Evolutionary conservation across 371 early-diverging fungal species (phyloP), one percentile per base, ranked within the genome.

Genomic region (Zychaea mexicana): DNA sequence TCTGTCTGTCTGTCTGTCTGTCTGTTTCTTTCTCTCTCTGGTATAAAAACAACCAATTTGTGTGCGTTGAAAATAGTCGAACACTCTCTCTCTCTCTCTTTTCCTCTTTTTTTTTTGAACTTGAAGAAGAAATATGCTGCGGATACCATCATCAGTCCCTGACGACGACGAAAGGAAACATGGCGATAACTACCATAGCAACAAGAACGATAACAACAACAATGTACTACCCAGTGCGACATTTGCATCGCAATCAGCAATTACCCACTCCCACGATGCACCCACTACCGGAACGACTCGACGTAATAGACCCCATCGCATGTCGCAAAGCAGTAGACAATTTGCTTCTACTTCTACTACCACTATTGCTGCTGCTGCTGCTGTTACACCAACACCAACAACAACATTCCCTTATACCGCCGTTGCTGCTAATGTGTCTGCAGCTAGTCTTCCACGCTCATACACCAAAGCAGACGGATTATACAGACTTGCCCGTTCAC

Each of bases 91-190:
- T 58, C 59, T 57, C 28, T 38, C 10, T 42, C 36, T 58, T 38
- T 30, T 17, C 9, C 24, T n/a, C 39, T 27, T 45, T 58, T 58
- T 49, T 13, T n/a, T 7, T 8, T 36, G 36, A 10, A 42, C n/a
- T 15, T 49, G 45, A 33, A 36, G 45, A 54, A 33, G 17, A 8
- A 53, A 38, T 38, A 58, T 58, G 59, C 59, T 58, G 36, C 58
- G 58, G 58, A 27, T 22, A 57, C 58, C 58, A 42, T 1, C 42
- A n/a, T 27, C 45, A 28, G 27, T 38, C 26, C 42, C 58, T 58
- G 58, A 45, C 27, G 27, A 58, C 49, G 22, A 49, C 12, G 45
- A 30, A 28, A 26, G 26, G 22, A 21, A 36, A 28, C 55, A 28
- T 36, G 24, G 56, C 27, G 22, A n/a, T n/a, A n/a, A n/a, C n/a